Evolutionary conservation across 2,329 filamentous ascomycete genomes (phyloP).

Genomic region (Diaporthe citriasiana): DNA sequence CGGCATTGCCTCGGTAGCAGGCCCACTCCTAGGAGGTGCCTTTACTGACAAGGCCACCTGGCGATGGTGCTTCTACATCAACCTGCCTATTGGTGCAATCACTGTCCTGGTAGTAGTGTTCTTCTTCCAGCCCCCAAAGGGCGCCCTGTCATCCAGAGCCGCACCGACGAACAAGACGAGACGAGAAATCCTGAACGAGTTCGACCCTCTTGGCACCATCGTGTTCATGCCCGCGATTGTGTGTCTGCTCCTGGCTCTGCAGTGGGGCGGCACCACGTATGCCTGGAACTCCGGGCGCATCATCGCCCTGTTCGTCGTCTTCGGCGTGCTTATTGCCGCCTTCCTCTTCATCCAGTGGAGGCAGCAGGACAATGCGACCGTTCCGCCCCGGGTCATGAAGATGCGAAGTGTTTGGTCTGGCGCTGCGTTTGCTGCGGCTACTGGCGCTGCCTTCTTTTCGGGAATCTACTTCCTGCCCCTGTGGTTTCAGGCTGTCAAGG

Average conservation of each 20-base stretch:
- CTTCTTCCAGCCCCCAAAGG: constrained; percentile 49
- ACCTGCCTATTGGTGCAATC: constrained; percentile 52
- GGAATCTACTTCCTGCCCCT: constrained; percentile 54
- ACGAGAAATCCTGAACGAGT: constrained; percentile 46
- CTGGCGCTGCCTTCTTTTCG: constrained; percentile 49
- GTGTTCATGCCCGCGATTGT: constrained; percentile 55
- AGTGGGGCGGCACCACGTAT: constrained; percentile 61
- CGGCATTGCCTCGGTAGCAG: constrained; percentile 54
- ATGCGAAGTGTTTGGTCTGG: constrained; percentile 54
- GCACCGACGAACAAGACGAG: constrained; percentile 43
- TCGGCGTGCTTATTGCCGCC: constrained; percentile 50
- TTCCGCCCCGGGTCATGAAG: constrained; percentile 57
- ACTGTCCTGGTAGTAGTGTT: constrained; percentile 48
- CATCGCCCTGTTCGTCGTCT: constrained; percentile 55
- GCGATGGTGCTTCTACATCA: constrained; percentile 52
- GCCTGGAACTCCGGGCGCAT: constrained; percentile 55
- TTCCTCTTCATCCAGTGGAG: constrained; percentile 55
- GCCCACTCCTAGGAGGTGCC: constrained; percentile 51
- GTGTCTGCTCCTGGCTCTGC: constrained; percentile 62
- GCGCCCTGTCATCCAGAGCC: neutral
- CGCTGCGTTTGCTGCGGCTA: constrained; percentile 51
- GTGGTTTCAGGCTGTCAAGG: constrained; percentile 57
- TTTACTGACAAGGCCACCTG: constrained; percentile 49
- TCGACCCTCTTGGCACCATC: constrained; percentile 49
- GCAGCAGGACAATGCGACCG: constrained; percentile 56